Base-by-base conservation (phyloP, 768 basidiomycete genomes). In the Boletus insuetus region DNA sequence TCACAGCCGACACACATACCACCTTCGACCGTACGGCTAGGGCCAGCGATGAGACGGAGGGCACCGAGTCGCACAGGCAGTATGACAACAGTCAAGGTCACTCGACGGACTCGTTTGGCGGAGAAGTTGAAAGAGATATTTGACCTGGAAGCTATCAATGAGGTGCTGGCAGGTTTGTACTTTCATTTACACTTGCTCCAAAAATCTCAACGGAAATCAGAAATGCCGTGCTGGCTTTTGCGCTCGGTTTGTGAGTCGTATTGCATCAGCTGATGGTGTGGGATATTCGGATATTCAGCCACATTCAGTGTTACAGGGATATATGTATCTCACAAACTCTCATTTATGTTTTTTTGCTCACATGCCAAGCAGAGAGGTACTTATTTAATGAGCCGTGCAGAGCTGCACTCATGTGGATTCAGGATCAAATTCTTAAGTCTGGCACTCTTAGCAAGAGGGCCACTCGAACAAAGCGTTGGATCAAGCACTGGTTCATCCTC, bases 321-420 rank as follows among this genome's bases (percentile, higher is more conserved):
- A 96, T 68, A 91, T 99, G 83, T 99, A 96, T 70, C 77, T 98
- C 46, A 98, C 96, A 1, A 91, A 91, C 63, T 85, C 88, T 12
- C 90, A 96, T 69, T 72, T 98, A 19, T 98, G 96, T 74, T 99
- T 99, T 77, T 99, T 95, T 71, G 93, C 93, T 3, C 93, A 93
- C 69, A 89, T 96, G 85, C 93, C 93, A 17, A 79, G 85, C 31
- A 80, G 86, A 75, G 94, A 95, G 81, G 94, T 94, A 56, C 44
- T 76, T 48, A 49, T 53, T 55, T 43, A 38, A 17, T 32, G 13
- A 16, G 17, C 45, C 26, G 10, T 34, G 22, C 35, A 38, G 41
- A 46, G 24, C 24, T 46, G 19, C 45, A 44, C 59, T 67, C 16
- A 65, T 57, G 22, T 55, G 38, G 55, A 54, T 51, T 49, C 54